Evolutionary conservation across 257 asterid genomes (phyloP), one percentile per base, ranked within the genome.

Genomic region (Solanum boliviense): DNA sequence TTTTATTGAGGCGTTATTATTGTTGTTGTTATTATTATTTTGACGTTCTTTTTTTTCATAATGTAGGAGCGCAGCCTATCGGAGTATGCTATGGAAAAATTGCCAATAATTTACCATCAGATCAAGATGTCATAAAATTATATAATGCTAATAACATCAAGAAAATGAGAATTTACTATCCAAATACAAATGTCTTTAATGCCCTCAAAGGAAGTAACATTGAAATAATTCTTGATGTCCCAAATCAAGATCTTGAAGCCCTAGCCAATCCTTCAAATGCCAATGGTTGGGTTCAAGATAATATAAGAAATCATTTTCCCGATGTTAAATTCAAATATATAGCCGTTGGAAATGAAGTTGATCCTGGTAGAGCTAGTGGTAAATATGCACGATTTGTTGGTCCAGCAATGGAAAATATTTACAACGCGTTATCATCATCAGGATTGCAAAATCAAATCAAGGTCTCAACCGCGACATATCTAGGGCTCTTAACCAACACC

Each of bases 281-380:
- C 23, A 88, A 91, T 34, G 27, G 12, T 6, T 92, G 95, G 95
- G 89, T 93, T 16, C 79, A 84, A 44, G 32, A 36, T 32, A 89
- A 92, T 62, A 58, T 93, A 0, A 75, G 2, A 35, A 32, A 13
- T 10, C 73, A 84, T 13, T 82, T 16, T 0, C 46, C 83, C 3
- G 73, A 86, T 62, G 91, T 93, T 46, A 90, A 81, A 6, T 91
- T 93, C 88, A 88, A 87, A 60, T 92, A 90, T 88, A 87, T 93
- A 32, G 89, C 89, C 1, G 90, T 88, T 5, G 94, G 95, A 32
- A 93, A 93, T 25, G 92, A 92, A 67, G 89, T 92, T 8, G 20
- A 44, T 34, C 85, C 92, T 5, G 4, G 2, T 1, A 68, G 1
- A 6, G 1, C 3, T 12, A 75, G 1, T 3, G 10, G 32, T 15